Evolutionary conservation across 176 grass and related monocot genomes (phyloP).

Genomic region (Oryza punctata): DNA sequence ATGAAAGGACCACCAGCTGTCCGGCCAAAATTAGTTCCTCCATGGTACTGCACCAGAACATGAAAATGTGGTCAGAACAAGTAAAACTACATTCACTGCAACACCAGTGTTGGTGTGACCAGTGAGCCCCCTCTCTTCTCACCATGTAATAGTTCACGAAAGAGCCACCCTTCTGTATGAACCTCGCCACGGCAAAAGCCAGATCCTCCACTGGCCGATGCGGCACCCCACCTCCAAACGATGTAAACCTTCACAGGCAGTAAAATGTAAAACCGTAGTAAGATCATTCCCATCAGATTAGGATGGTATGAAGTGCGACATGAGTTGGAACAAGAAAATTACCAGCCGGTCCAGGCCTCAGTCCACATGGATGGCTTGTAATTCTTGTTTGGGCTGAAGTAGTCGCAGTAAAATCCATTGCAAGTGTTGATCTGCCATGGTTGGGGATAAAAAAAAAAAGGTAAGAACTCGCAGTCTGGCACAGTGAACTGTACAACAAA

Average conservation of each 20-base stretch:
- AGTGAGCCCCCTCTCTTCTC: conserved; percentile 3
- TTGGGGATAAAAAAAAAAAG: not conserved
- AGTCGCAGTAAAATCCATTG: conserved; percentile 95
- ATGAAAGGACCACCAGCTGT: conserved; percentile 92
- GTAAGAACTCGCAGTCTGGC: not conserved
- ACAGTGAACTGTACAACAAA: not conserved
- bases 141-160: conserved; percentile 99
- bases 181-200: conserved; percentile 78
- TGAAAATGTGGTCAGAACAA: conserved; percentile 45
- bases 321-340: conserved; percentile 18
- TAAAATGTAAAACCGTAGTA: not conserved
- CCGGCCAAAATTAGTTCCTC: conserved; percentile 93
- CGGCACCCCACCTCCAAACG: conserved; percentile 72
- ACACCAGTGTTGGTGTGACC: conserved; percentile 9
- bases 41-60: conserved; percentile 76
- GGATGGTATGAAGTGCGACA: not conserved
- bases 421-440: conserved; percentile 83
- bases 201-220: conserved; percentile 84
- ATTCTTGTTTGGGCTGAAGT: conserved; percentile 70
- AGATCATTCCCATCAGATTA: not conserved
- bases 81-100: conserved; percentile 46
- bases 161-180: conserved; percentile 93
- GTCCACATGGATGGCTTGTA: conserved; percentile 94
- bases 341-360: conserved; percentile 95
- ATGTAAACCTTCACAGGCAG: conserved; percentile 62